Percentiles rank a stretch among this genome's conserved stretches.
phyloP scores from a whole-genome alignment of 192 early-diverging fungal species.

The Borealophlyctis nickersoniae region DNA sequence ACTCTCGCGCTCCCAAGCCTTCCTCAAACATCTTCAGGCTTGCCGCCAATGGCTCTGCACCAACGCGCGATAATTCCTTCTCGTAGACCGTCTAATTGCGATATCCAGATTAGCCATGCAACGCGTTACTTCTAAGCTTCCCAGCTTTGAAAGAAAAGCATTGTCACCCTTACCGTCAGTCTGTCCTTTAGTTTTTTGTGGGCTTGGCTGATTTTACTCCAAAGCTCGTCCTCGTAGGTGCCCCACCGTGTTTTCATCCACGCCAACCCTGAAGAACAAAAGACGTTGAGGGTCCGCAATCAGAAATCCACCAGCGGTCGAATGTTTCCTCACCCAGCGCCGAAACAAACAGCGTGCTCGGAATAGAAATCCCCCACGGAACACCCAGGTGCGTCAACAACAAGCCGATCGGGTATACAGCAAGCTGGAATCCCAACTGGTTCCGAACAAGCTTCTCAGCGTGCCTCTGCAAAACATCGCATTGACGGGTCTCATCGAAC shows the following conservation, averaged over 20 bases:
- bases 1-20: conserved; percentile 15
- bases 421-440: conserved; percentile 32
- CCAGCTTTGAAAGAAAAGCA: background rate
- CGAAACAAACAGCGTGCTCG: conserved; percentile 20
- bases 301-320: too few species aligned
- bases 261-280: conserved; percentile 20
- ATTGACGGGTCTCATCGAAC: conserved; percentile 30
- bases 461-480: conserved; percentile 28
- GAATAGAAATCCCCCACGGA: conserved; percentile 35
- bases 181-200: conserved; percentile 35
- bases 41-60: conserved; percentile 29
- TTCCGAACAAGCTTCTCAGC: conserved; percentile 31
- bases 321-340: conserved; percentile 16
- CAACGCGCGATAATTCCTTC: conserved; percentile 36
- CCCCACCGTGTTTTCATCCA: conserved; percentile 35
- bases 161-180: conserved; percentile 23
- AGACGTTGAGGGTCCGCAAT: background rate
- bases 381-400: conserved; percentile 36
- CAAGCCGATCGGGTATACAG: conserved; percentile 20
- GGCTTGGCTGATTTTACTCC: conserved; percentile 25
- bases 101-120: background rate
- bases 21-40: conserved; percentile 31
- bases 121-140: background rate
- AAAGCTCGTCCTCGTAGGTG: conserved; percentile 23
- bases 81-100: conserved; percentile 28